These are phyloP conservation scores for Nasturtium officinale DNA, from an alignment of 345 rosid genomes.

Conservation along the genomic window DNA sequence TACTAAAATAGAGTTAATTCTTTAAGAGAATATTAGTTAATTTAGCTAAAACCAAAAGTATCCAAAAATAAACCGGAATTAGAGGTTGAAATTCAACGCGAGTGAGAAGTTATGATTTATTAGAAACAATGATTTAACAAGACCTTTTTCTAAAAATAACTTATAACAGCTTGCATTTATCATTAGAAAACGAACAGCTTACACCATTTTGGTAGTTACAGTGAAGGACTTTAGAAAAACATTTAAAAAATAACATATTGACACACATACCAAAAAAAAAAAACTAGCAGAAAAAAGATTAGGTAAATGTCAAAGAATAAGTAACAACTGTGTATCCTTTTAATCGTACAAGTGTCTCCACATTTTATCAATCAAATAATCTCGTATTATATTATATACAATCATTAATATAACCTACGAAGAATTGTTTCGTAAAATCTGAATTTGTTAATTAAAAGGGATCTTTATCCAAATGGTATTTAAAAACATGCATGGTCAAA, in stretches of 20 bases:
- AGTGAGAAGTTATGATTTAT: not conserved
- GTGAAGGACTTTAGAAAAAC: not conserved
- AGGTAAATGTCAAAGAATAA: slow-evolving; percentile 26
- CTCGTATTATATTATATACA: not conserved
- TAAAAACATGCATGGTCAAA: too few species aligned
- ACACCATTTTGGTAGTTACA: not conserved
- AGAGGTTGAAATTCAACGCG: not conserved
- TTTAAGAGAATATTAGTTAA: not conserved
- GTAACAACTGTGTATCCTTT: not conserved
- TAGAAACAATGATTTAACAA: not conserved
- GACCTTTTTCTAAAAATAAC: not conserved
- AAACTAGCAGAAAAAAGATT: not conserved
- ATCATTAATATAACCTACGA: not conserved
- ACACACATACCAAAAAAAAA: not conserved
- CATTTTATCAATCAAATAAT: slow-evolving; percentile 10
- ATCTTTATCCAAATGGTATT: too few species aligned
- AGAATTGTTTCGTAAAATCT: too few species aligned
- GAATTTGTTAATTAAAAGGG: too few species aligned
- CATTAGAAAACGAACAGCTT: not conserved
- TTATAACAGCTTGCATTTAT: too few species aligned
- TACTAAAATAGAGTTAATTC: too few species aligned
- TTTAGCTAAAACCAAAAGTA: not conserved
- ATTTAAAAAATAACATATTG: not conserved
- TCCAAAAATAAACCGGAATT: not conserved
- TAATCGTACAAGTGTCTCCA: slow-evolving; percentile 29